These are phyloP conservation scores for Fusarium dlaminii DNA, from an alignment of 2,329 filamentous ascomycete genomes.

Conservation along the genomic window DNA sequence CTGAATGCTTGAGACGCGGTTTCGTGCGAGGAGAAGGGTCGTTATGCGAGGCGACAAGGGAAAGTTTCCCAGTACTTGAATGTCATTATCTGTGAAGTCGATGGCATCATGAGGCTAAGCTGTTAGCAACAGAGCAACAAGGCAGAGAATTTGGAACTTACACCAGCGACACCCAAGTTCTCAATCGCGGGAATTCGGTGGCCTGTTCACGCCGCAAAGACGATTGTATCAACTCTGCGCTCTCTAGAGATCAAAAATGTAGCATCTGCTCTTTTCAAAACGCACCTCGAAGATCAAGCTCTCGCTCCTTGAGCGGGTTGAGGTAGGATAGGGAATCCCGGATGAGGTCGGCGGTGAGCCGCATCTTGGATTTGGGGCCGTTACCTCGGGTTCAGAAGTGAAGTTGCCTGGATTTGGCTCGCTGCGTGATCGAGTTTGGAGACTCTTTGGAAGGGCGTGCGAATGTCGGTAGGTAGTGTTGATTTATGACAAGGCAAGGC, in stretches of 20 bases:
- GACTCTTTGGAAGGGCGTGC: not conserved
- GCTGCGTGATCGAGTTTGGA: not conserved
- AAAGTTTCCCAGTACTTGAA: constrained; percentile 89
- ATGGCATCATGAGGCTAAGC: constrained; percentile 92
- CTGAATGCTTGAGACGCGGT: constrained; percentile 86
- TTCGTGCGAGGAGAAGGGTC: constrained; percentile 88
- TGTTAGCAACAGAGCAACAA: constrained; percentile 2
- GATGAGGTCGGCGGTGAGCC: constrained; percentile 95
- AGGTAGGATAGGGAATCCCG: constrained; percentile 95
- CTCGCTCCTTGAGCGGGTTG: constrained; percentile 97
- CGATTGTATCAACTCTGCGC: constrained; percentile 84
- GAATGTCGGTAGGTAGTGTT: constrained; percentile 20
- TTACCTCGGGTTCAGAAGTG: constrained; percentile 38
- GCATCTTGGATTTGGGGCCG: constrained; percentile 68
- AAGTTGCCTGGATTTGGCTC: not conserved
- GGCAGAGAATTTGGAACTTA: constrained; percentile 58
- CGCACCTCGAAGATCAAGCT: constrained; percentile 99
- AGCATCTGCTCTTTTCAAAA: constrained; percentile 96
- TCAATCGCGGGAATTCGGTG: constrained; percentile 98
- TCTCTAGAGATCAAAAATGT: constrained; percentile 64
- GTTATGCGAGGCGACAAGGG: constrained; percentile 88
- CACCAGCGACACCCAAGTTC: constrained; percentile 93
- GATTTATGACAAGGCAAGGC: constrained; percentile 45
- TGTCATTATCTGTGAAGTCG: constrained; percentile 98
- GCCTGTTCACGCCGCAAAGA: constrained; percentile 71